phyloP scores from a whole-genome alignment of 2,329 filamentous ascomycete genomes.

The Nannizziopsis barbatae region DNA sequence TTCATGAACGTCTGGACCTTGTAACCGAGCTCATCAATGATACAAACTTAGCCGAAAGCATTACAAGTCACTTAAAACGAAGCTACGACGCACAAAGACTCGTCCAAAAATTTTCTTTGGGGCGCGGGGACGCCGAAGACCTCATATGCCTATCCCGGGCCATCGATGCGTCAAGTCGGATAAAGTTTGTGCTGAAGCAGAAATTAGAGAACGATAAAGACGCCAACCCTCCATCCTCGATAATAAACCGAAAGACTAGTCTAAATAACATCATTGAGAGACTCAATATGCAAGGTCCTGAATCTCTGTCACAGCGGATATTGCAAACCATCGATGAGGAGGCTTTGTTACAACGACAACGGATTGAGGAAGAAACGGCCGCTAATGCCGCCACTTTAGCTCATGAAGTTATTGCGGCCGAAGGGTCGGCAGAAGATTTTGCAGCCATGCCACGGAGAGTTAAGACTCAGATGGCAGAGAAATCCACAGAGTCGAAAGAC shows the following conservation, averaged over 20 bases:
- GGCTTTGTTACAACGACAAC: conserved; percentile 68
- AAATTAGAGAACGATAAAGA: conserved; percentile 15
- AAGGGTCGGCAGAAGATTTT: conserved; percentile 50
- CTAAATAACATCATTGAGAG: conserved; percentile 25
- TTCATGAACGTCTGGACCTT: conserved; percentile 68
- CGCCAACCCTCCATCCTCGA: conserved; percentile 17
- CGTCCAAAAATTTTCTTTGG: conserved; percentile 87
- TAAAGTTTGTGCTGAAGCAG: conserved; percentile 34
- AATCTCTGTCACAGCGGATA: conserved; percentile 59
- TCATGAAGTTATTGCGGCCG: conserved; percentile 56
- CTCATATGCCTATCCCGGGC: conserved; percentile 73
- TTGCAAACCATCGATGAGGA: conserved; percentile 80
- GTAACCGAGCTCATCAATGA: conserved; percentile 63
- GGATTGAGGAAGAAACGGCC: conserved; percentile 60
- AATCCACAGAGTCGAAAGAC: conserved; percentile 22
- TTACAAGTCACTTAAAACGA: conserved; percentile 56
- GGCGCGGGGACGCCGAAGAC: conserved; percentile 84
- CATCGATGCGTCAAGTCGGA: conserved; percentile 59
- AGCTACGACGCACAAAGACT: conserved; percentile 81
- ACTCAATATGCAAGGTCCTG: conserved; percentile 49
- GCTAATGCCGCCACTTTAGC: conserved; percentile 62
- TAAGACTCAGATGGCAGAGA: conserved; percentile 22
- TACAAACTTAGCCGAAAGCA: conserved; percentile 56
- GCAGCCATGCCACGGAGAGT: conserved; percentile 45
- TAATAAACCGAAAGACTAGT: conserved; percentile 25